Percentiles rank a stretch among this genome's conserved stretches.
phyloP scores from a whole-genome alignment of 257 asterid genomes.

The Nicotiana benthamiana region DNA sequence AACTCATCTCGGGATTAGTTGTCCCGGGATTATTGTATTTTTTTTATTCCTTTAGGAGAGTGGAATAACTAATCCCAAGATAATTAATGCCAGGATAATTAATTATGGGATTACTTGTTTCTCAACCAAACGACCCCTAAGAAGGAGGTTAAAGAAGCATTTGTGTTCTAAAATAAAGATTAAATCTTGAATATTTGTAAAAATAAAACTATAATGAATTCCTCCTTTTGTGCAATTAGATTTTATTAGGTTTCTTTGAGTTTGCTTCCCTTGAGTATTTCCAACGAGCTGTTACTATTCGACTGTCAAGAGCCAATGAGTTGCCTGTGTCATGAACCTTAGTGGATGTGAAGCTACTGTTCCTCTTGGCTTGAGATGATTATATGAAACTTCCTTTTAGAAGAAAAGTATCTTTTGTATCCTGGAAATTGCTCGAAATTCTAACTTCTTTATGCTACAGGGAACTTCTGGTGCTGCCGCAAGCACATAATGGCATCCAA shows the following conservation, averaged over 20 bases:
- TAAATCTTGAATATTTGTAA: not conserved
- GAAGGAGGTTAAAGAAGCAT: not conserved
- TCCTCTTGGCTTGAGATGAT: not conserved
- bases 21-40: too few species aligned
- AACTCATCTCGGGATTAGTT: too few species aligned
- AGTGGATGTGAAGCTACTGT: not conserved
- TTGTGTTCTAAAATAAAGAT: not conserved
- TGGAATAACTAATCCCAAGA: too few species aligned
- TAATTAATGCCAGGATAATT: too few species aligned
- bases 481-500: conserved; percentile 58
- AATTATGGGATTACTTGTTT: too few species aligned
- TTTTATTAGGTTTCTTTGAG: not conserved
- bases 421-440: not conserved
- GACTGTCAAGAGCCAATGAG: not conserved
- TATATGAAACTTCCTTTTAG: not conserved
- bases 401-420: not conserved
- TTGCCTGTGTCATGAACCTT: not conserved
- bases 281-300: not conserved
- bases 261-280: not conserved
- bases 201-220: not conserved
- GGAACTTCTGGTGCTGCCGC: conserved; percentile 24
- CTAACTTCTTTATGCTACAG: conserved; percentile 17
- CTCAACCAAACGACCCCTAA: not conserved
- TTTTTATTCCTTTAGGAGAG: too few species aligned
- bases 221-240: not conserved